Conservation (phyloP, 2,329 filamentous ascomycete genomes). For the Cladosporium sp. region DNA sequence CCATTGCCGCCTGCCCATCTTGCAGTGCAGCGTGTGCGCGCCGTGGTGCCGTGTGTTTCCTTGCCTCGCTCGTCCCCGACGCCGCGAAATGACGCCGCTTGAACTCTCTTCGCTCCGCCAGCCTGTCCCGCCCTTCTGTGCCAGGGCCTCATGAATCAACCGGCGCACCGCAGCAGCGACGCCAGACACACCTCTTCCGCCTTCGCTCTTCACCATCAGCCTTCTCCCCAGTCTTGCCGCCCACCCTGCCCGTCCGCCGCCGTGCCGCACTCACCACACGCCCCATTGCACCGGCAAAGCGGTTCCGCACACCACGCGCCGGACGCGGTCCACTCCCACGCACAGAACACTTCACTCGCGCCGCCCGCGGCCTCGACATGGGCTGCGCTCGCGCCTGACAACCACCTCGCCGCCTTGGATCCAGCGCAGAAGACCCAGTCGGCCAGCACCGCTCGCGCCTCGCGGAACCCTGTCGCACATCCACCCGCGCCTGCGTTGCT, state of each 20-base stretch:
- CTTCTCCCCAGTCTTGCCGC: not conserved
- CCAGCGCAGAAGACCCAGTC: not conserved
- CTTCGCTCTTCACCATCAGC: conserved; percentile 2
- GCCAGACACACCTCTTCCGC: not conserved
- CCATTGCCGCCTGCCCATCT: too few species aligned
- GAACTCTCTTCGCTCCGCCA: not conserved
- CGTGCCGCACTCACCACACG: not conserved
- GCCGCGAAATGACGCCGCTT: not conserved
- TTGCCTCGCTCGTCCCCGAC: not conserved
- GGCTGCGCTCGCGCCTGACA: not conserved
- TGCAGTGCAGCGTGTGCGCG: too few species aligned
- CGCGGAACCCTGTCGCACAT: not conserved
- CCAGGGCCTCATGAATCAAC: not conserved
- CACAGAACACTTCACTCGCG: not conserved
- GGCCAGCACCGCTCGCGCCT: not conserved
- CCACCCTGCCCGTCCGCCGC: not conserved
- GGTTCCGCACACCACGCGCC: not conserved
- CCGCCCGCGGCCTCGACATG: conserved; percentile 2
- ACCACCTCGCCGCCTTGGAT: not conserved
- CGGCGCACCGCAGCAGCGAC: not conserved
- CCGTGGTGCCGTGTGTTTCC: not conserved
- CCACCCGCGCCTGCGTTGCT: not conserved
- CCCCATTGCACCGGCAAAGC: not conserved
- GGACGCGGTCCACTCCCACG: not conserved
- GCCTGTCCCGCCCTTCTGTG: not conserved